These are phyloP conservation scores for Cocos nucifera DNA, from an alignment of 176 grass and related monocot species.

Conservation along the genomic window DNA sequence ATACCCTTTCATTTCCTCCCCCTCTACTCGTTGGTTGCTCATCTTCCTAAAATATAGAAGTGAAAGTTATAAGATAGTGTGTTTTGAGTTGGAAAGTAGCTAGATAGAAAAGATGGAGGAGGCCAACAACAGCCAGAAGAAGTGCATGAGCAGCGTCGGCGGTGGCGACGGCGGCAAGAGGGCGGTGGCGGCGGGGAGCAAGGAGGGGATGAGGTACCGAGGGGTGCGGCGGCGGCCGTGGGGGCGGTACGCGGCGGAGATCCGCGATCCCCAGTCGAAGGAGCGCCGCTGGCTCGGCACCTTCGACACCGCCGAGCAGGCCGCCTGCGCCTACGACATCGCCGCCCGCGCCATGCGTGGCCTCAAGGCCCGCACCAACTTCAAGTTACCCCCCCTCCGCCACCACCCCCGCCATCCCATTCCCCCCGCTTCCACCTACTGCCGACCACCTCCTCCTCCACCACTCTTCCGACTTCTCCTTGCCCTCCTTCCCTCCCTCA, in stretches of 20 bases:
- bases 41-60: constrained; percentile 1
- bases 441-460: not conserved
- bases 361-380: constrained; percentile 90
- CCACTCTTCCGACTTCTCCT: constrained; percentile 25
- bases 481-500: constrained; percentile 3
- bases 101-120: constrained; percentile 8
- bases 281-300: constrained; percentile 92
- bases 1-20: not conserved
- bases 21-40: not conserved
- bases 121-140: constrained; percentile 19
- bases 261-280: constrained; percentile 78
- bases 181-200: not conserved
- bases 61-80: too few species aligned
- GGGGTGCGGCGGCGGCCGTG: constrained; percentile 86
- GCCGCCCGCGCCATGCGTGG: constrained; percentile 93
- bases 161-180: constrained; percentile 16
- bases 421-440: not conserved
- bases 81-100: too few species aligned
- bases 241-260: constrained; percentile 94
- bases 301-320: constrained; percentile 96
- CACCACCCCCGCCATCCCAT: too few species aligned
- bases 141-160: constrained; percentile 9
- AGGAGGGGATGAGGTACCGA: constrained; percentile 45
- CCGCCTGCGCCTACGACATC: constrained; percentile 88
- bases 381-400: constrained; percentile 24